Evolutionary conservation across 2,329 filamentous ascomycete genomes (phyloP).

Genomic region (Mollisiaceae sp.): DNA sequence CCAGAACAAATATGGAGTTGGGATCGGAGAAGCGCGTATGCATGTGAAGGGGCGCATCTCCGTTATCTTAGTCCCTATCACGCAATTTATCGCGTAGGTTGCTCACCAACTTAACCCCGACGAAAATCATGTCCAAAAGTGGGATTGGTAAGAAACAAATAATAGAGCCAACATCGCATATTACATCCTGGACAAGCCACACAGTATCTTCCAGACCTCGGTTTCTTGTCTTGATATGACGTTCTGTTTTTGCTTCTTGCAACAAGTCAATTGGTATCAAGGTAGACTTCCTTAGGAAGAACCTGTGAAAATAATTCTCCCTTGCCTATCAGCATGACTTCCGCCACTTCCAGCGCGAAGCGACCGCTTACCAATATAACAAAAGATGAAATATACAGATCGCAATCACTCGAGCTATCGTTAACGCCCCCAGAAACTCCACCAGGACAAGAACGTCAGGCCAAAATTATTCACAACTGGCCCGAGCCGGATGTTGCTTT

Average conservation of each 20-base stretch:
- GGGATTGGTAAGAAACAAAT: slow-evolving; percentile 10
- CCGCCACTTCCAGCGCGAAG: neutral
- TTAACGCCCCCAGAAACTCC: slow-evolving; percentile 35
- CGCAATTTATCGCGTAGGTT: slow-evolving; percentile 12
- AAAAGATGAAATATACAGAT: slow-evolving; percentile 26
- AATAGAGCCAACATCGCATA: neutral
- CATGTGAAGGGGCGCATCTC: neutral
- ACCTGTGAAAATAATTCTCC: neutral
- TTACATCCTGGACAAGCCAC: neutral
- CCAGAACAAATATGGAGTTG: neutral
- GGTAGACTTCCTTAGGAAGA: neutral
- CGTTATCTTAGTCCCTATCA: slow-evolving; percentile 11
- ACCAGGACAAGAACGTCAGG: slow-evolving; percentile 15
- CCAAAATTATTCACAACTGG: slow-evolving; percentile 32
- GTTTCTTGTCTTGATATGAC: neutral
- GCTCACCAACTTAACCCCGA: slow-evolving; percentile 14
- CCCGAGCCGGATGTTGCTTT: slow-evolving; percentile 34
- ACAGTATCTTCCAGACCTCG: neutral
- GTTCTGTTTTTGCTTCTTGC: neutral
- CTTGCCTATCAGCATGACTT: slow-evolving; percentile 4
- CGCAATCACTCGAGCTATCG: slow-evolving; percentile 30
- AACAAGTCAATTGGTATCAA: neutral
- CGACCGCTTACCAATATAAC: slow-evolving; percentile 2
- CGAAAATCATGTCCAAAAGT: neutral
- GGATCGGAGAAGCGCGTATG: neutral